These are phyloP conservation scores for Leonotis leonurus DNA, from an alignment of 257 asterid genomes.

Conservation along the genomic window DNA sequence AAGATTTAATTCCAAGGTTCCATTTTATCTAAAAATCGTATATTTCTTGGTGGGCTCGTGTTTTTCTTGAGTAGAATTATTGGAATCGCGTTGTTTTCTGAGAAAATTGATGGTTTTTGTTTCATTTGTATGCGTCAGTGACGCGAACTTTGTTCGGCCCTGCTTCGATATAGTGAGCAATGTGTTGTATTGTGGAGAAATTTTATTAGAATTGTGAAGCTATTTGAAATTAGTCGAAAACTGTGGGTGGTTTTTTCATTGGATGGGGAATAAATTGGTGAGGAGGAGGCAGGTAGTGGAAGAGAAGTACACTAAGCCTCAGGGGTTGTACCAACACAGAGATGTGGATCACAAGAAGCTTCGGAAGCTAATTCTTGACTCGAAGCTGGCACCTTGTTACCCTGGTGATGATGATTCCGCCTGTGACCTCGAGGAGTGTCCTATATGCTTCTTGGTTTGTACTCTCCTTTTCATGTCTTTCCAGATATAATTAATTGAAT, in stretches of 20 bases:
- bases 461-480: neutral
- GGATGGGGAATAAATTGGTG: slow-evolving; percentile 97
- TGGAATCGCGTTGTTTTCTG: slow-evolving; percentile 16
- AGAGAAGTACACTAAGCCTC: slow-evolving; percentile 99
- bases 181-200: slow-evolving; percentile 16
- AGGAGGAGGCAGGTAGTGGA: slow-evolving; percentile 92
- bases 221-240: slow-evolving; percentile 12
- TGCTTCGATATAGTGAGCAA: slow-evolving; percentile 9
- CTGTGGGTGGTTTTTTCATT: slow-evolving; percentile 16
- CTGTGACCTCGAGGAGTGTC: slow-evolving; percentile 90
- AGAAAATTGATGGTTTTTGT: slow-evolving; percentile 4
- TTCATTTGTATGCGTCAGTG: slow-evolving; percentile 10
- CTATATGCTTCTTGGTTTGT: slow-evolving; percentile 98
- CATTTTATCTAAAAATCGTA: neutral
- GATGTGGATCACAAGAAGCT: slow-evolving; percentile 99
- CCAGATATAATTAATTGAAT: neutral
- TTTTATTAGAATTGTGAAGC: slow-evolving; percentile 21
- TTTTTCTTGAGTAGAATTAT: slow-evolving; percentile 10
- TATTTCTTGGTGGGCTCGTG: slow-evolving; percentile 7
- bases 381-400: slow-evolving; percentile 95
- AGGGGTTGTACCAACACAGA: slow-evolving; percentile 90
- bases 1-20: slow-evolving; percentile 13
- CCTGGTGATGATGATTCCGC: slow-evolving; percentile 90
- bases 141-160: slow-evolving; percentile 12
- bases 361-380: slow-evolving; percentile 80